These are phyloP conservation scores for Niebla homalea DNA, from an alignment of 495 filamentous ascomycete species.

Conservation along the genomic window DNA sequence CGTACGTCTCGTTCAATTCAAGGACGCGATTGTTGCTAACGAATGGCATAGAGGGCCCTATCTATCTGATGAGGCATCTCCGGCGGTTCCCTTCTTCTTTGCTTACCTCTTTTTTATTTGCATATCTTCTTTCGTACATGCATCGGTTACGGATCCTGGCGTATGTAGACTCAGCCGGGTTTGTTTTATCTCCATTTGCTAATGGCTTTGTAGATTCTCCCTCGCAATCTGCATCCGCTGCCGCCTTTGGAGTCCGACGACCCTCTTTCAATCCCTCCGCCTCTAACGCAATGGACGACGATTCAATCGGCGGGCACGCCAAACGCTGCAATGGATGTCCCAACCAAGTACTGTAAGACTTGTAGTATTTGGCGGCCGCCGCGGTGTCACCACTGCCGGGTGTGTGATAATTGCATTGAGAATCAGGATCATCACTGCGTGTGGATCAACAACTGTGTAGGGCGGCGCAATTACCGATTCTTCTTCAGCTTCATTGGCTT, in stretches of 20 bases:
- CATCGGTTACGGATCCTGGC: slow-evolving; percentile 80
- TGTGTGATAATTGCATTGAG: slow-evolving; percentile 94
- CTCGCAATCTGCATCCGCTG: slow-evolving; percentile 66
- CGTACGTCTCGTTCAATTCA: slow-evolving; percentile 33
- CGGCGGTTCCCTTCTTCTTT: slow-evolving; percentile 81
- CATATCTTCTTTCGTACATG: slow-evolving; percentile 86
- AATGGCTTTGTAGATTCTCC: slow-evolving; percentile 49
- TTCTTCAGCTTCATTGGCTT: slow-evolving; percentile 82
- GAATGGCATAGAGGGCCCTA: slow-evolving; percentile 50
- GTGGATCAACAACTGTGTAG: slow-evolving; percentile 98
- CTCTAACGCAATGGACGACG: slow-evolving; percentile 81
- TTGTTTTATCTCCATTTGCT: slow-evolving; percentile 2
- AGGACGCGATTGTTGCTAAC: slow-evolving; percentile 8
- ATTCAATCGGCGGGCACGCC: slow-evolving; percentile 62
- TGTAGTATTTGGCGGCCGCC: slow-evolving; percentile 95
- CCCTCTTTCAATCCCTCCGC: slow-evolving; percentile 64
- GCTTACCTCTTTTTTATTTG: slow-evolving; percentile 82
- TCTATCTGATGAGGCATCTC: slow-evolving; percentile 82
- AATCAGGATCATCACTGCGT: slow-evolving; percentile 98
- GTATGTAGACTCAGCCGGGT: slow-evolving; percentile 41
- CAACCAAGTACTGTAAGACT: slow-evolving; percentile 92
- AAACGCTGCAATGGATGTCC: slow-evolving; percentile 85
- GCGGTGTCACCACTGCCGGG: slow-evolving; percentile 86
- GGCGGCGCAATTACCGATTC: slow-evolving; percentile 93
- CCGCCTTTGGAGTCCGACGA: slow-evolving; percentile 51